Evolutionary conservation across 1,139 yeast genomes (phyloP), one percentile per base, ranked within the genome.

Genomic region (Geotrichum bryndzae): DNA sequence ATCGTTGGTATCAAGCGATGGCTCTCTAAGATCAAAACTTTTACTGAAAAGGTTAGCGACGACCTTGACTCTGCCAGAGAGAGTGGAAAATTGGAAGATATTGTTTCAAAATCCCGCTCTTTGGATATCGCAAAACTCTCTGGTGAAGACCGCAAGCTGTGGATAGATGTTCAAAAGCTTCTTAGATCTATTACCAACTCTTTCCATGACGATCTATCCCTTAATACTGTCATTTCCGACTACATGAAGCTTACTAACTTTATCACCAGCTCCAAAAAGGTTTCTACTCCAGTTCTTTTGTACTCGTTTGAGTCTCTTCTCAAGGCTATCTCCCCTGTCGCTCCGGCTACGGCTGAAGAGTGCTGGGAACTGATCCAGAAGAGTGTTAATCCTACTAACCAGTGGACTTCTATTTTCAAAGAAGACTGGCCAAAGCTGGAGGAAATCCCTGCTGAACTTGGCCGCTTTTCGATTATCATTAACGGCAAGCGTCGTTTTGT

Each of bases 1-100:
- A 92, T 94, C 65, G 84, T 82, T 25, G 99, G 99, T 2, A 81
- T 88, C 50, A 90, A 89, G 69, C 80, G 98, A 64, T 94, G 98
- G 97, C 74, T 94, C 55, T 80, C 80, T 48, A 84, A 85, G 65
- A 84, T 91, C 2, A 66, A 86, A 10, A 71, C 69, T 3, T 65
- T 71, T 15, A 69, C 70, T 3, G 66, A 66, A 15, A 52, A 56
- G 10, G 38, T 68, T 23, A 52, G 64, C 35, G 55, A 60, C 33
- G 51, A 57, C 13, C 53, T 64, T 29, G 59, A 58, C 15, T n/a
- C 29, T 11, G 56, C 56, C 33, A 55, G 38, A 27, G 57, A 56
- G 52, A n/a, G 22, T 41, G 48, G 48, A 7, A 41, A 41, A 18
- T 18, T 41, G 23, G 60, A 48, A 15, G 57, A 51, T 10, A 46